Conservation (phyloP, 495 filamentous ascomycete genomes). For the Tricharina praecox region DNA sequence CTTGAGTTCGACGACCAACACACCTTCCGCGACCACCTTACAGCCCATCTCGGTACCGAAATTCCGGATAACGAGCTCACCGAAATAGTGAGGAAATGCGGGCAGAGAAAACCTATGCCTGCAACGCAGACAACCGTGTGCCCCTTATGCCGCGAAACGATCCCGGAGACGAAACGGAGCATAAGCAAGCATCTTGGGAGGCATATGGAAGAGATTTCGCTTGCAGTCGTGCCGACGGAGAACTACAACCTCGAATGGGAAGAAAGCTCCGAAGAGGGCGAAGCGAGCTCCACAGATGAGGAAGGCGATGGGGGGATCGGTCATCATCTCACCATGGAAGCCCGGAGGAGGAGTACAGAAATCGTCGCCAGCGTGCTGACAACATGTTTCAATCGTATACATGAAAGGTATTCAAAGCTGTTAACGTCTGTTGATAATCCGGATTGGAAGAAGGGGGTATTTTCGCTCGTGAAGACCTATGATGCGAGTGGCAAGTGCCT, state of each 20-base stretch:
- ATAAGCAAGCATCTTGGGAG: slow-evolving; percentile 6
- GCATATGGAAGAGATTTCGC: slow-evolving; percentile 11
- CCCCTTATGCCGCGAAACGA: slow-evolving; percentile 3
- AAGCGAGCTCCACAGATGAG: background rate
- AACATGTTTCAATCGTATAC: background rate
- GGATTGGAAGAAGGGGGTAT: background rate
- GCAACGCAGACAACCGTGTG: slow-evolving; percentile 1
- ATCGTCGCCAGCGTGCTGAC: background rate
- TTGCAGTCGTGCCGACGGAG: slow-evolving; percentile 6
- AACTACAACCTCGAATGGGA: background rate
- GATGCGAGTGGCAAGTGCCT: background rate
- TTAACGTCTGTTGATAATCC: background rate
- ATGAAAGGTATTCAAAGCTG: background rate
- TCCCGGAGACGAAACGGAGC: slow-evolving; percentile 5
- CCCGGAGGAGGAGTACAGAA: background rate
- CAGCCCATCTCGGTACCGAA: slow-evolving; percentile 2
- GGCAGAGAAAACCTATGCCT: background rate
- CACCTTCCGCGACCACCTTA: slow-evolving; percentile 2
- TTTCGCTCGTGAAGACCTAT: background rate
- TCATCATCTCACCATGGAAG: background rate
- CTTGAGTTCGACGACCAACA: slow-evolving; percentile 5
- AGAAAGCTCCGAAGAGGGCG: background rate
- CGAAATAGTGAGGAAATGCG: slow-evolving; percentile 2
- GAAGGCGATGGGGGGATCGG: background rate
- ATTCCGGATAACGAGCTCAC: background rate